Conservation (phyloP, 805 yeast species). For the Yamadazyma tumulicola region DNA sequence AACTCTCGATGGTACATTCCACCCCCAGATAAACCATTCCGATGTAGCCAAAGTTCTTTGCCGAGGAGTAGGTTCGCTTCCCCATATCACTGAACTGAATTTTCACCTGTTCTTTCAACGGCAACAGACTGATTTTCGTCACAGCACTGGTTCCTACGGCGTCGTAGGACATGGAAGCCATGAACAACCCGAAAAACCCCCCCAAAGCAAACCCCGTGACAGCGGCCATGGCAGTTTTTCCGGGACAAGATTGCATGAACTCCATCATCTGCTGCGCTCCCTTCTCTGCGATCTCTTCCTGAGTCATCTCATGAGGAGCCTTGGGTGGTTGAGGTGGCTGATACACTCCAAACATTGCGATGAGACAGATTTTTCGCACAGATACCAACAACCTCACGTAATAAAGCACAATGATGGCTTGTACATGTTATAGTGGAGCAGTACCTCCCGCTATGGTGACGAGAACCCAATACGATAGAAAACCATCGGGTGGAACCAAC, state of each 20-base stretch:
- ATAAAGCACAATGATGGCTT: too few relatives aligned
- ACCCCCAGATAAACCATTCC: slow-evolving; percentile 91
- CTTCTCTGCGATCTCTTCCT: slow-evolving; percentile 88
- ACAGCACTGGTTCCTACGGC: slow-evolving; percentile 56
- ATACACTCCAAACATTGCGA: slow-evolving; percentile 37
- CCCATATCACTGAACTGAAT: slow-evolving; percentile 92
- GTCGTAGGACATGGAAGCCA: slow-evolving; percentile 83
- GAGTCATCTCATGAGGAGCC: slow-evolving; percentile 58
- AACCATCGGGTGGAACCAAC: too few relatives aligned
- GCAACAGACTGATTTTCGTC: slow-evolving; percentile 73
- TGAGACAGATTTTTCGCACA: too few relatives aligned
- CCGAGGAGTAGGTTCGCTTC: slow-evolving; percentile 77
- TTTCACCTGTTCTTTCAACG: slow-evolving; percentile 89
- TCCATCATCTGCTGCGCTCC: slow-evolving; percentile 83
- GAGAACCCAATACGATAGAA: too few relatives aligned
- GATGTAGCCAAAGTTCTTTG: slow-evolving; percentile 90
- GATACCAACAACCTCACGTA: too few relatives aligned
- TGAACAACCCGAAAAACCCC: slow-evolving; percentile 92
- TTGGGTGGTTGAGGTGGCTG: slow-evolving; percentile 33
- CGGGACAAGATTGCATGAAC: slow-evolving; percentile 91
- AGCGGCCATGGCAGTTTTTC: slow-evolving; percentile 87
- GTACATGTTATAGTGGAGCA: too few relatives aligned
- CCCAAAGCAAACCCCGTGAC: slow-evolving; percentile 93
- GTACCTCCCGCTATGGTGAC: too few relatives aligned
- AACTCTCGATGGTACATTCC: slow-evolving; percentile 83